Evolutionary conservation across 2,329 filamentous ascomycete genomes (phyloP).

Genomic region (Sporothrix curviconia): DNA sequence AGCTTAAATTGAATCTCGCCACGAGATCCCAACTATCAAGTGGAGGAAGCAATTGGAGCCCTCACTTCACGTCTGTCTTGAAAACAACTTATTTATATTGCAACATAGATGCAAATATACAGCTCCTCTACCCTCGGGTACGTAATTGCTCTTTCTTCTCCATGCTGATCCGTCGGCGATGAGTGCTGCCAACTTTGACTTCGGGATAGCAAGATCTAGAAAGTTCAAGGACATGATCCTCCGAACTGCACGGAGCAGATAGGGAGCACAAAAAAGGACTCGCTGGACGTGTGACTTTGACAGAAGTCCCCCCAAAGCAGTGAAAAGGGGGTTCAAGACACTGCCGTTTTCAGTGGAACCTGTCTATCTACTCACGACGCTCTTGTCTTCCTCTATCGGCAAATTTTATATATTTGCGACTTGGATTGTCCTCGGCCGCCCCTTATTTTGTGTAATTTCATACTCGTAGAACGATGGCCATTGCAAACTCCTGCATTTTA

Average conservation of each 20-base stretch:
- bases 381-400: too few relatives aligned
- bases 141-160: not conserved
- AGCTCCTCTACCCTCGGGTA: not conserved
- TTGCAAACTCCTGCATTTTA: not conserved
- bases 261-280: too few relatives aligned
- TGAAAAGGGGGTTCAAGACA: slow-evolving; percentile 7
- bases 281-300: not conserved
- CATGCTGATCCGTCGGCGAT: not conserved
- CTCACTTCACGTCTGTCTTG: not conserved
- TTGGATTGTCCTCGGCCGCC: too few relatives aligned
- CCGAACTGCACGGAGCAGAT: too few relatives aligned
- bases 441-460: not conserved
- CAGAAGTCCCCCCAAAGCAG: too few relatives aligned
- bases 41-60: not conserved
- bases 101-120: not conserved
- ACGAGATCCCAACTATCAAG: not conserved
- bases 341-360: slow-evolving; percentile 1
- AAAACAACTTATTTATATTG: not conserved
- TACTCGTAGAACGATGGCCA: not conserved
- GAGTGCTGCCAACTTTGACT: not conserved
- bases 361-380: too few relatives aligned
- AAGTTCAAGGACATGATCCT: not conserved
- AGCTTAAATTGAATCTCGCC: not conserved
- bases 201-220: too few relatives aligned
- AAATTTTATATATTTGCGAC: too few relatives aligned